phyloP scores from a whole-genome alignment of 352 stramenopile genomes.

The Ophiocytium majus region DNA sequence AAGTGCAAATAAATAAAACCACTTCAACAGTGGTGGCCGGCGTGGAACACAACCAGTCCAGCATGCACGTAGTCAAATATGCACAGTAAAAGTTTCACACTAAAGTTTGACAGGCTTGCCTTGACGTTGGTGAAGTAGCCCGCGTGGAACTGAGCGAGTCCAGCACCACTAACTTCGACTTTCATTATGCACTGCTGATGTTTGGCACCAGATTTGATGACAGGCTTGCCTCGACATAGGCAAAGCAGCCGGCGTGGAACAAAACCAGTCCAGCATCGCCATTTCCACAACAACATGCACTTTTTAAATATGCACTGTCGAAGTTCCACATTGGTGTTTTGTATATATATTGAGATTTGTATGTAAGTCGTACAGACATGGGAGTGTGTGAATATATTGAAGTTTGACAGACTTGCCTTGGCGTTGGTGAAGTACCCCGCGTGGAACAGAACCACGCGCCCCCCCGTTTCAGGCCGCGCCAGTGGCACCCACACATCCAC shows the following conservation, averaged over 20 bases:
- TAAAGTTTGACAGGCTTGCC: not conserved
- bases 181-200: too few relatives aligned
- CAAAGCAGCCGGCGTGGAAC: constrained; percentile 54
- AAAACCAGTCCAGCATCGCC: too few relatives aligned
- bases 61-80: too few relatives aligned
- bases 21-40: constrained; percentile 26
- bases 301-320: too few relatives aligned
- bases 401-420: constrained; percentile 16
- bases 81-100: too few relatives aligned
- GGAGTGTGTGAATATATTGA: not conserved
- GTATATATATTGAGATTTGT: too few relatives aligned
- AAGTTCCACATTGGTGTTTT: too few relatives aligned
- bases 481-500: constrained; percentile 54
- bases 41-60: constrained; percentile 52
- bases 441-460: constrained; percentile 39
- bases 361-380: not conserved
- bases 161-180: not conserved
- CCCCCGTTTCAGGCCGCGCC: not conserved
- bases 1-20: too few relatives aligned
- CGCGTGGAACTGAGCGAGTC: constrained; percentile 38
- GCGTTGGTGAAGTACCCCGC: constrained; percentile 51
- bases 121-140: constrained; percentile 53
- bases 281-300: too few relatives aligned
- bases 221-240: constrained; percentile 28
- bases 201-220: too few relatives aligned